These are phyloP conservation scores for Escallonia herrerae DNA, from an alignment of 129 eudicot species.

Conservation along the genomic window DNA sequence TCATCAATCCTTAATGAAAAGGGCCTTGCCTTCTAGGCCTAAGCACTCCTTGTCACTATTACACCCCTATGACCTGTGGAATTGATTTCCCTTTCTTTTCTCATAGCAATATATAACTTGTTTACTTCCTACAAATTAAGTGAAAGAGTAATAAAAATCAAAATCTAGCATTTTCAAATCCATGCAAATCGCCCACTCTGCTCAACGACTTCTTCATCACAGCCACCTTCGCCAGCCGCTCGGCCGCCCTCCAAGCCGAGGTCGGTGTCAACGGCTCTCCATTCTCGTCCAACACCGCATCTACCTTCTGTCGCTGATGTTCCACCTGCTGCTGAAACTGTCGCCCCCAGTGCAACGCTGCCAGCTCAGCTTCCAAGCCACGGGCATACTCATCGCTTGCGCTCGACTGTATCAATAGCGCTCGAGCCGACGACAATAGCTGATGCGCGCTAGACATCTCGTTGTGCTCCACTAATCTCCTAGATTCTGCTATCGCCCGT, in stretches of 20 bases:
- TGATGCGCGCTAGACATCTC: conserved; percentile 61
- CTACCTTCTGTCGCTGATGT: conserved; percentile 15
- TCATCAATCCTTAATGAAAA: conserved; percentile 17
- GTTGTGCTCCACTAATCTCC: conserved; percentile 53
- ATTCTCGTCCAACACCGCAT: conserved; percentile 43
- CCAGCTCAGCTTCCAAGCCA: conserved; percentile 60
- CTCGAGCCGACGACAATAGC: conserved; percentile 59
- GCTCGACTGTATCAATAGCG: conserved; percentile 45
- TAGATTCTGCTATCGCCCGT: conserved; percentile 82
- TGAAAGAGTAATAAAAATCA: neutral
- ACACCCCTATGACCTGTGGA: neutral
- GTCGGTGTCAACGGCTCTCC: conserved; percentile 76
- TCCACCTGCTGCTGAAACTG: conserved; percentile 36
- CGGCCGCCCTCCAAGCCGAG: conserved; percentile 76
- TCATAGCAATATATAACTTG: too few species aligned
- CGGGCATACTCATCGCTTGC: conserved; percentile 38
- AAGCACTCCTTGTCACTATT: conserved; percentile 3
- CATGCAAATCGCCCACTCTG: conserved; percentile 71
- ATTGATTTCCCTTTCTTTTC: too few species aligned
- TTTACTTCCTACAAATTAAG: neutral
- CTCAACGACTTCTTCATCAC: conserved; percentile 45
- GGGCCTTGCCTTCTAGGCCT: conserved; percentile 20
- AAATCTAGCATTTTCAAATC: conserved; percentile 96
- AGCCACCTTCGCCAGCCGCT: conserved; percentile 67
- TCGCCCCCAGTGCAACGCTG: conserved; percentile 40